Evolutionary conservation across 1,139 yeast genomes (phyloP), one percentile per base, ranked within the genome.

Genomic region (Geotrichum aggregatum): DNA sequence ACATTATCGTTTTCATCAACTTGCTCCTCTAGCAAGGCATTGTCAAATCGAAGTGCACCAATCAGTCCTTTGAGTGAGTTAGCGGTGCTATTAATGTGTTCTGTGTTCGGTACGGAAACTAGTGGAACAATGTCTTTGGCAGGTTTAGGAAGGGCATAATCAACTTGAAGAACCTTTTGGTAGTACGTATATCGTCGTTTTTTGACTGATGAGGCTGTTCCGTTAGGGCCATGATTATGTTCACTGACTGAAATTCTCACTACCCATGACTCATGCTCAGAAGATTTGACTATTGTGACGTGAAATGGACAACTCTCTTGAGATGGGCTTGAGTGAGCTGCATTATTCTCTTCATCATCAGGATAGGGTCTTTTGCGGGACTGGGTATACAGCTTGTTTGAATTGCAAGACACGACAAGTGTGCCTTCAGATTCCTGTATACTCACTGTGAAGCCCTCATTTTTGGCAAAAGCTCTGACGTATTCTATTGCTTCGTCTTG

Each of bases 11-110:
- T 22, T 24, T 50, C 48, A 24, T 53, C 54, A 16, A 53, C 14
- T 16, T 45, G 42, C n/a, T 53, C 56, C n/a, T 44, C 49, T 14
- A 53, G 43, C 10, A 50, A 41, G 1, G 56, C 56, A 33, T 53
- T 53, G 42, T 53, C 56, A 24, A 53, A 53, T 4, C 52, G 47
- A 4, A 53, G 44, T 4, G 56, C 56, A n/a, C 56, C 56, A 13
- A 53, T 52, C 4, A 53, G 40, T 3, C 54, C 54, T 22, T 49
- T 49, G 5, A 53, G 48, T 24, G 34, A 33, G 19, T 50, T 51
- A 21, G 34, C 34, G n/a, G 10, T 44, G 41, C 14, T 14, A 19
- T 21, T 34, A 22, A 10, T 40, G 36, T 38, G 49, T 2, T 47
- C 26, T 14, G 34, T 16, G 7, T 16, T 36, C 28, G 28, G 18